These are phyloP conservation scores for Schizochytrium sp. DNA, from an alignment of 108 stramenopile genomes.

Conservation along the genomic window DNA sequence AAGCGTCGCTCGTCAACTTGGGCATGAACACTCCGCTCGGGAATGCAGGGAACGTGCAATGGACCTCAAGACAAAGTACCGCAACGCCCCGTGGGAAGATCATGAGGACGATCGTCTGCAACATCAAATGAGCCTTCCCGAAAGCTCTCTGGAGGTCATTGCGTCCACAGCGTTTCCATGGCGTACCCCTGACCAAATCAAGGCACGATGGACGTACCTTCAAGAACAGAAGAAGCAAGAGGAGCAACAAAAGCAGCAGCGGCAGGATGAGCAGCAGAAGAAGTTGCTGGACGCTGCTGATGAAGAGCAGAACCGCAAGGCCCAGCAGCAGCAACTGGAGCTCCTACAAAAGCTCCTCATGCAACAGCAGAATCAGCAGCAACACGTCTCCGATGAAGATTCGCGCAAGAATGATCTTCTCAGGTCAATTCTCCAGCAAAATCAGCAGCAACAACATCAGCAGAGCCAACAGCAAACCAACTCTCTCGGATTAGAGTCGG, in stretches of 20 bases:
- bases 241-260: neutral
- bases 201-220: neutral
- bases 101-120: conserved; percentile 18
- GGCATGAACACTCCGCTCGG: neutral
- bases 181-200: neutral
- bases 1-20: neutral
- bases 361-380: neutral
- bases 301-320: neutral
- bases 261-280: too few species aligned
- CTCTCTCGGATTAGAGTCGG: neutral
- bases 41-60: conserved; percentile 12
- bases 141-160: neutral
- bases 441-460: conserved; percentile 34
- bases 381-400: too few species aligned
- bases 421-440: neutral
- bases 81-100: neutral
- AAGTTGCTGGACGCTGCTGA: too few species aligned
- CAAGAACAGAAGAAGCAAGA: neutral
- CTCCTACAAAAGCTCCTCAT: neutral
- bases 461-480: neutral
- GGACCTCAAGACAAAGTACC: neutral
- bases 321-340: neutral
- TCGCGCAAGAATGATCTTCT: too few species aligned
- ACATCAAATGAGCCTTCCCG: conserved; percentile 35
- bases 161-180: conserved; percentile 23